Evolutionary conservation across 2,329 filamentous ascomycete species (phyloP), one percentile per base, ranked within the genome.

Genomic region (Talaromyces islandicus): DNA sequence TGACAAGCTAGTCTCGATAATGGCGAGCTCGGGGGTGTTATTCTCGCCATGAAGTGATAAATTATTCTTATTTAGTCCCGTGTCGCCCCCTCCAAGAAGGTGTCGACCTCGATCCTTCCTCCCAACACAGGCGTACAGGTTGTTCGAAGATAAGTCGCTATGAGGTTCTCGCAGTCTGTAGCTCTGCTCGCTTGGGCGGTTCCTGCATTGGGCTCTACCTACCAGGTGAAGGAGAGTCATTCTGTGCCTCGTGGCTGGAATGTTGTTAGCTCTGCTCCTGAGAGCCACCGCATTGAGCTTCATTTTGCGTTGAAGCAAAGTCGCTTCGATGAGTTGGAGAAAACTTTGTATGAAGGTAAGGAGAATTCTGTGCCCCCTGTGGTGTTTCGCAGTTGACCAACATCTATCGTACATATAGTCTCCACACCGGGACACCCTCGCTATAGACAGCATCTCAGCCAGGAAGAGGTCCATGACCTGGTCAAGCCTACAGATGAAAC

Each of bases 171-270:
- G 25, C 48, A n/a, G 17, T 29, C 48, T 52, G 21, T n/a, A 29
- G 48, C 48, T 25, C 48, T 52, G 48, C 48, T 52, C 17, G 48
- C 48, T 52, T 52, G 14, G 14, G 48, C 27, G n/a, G 25, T 29
- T 10, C 48, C 48, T 52, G 48, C 27, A 17, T 29, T 52, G 24
- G 48, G 48, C 21, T 52, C 48, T 29, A n/a, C 24, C 19, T 52
- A 52, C 21, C 48, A 52, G 27, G 48, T 52, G 48, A 52, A 52
- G 48, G 48, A 52, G 48, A 25, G 7, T 29, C 48, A 52, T 19
- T 29, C n/a, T 29, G 48, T 60, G 46, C 58, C 58, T 32, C 25
- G 58, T 38, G 58, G 58, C 32, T 60, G 58, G 58, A 50, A 60
- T 27, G 54, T 50, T 27, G 12, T 60, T 17, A 25, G 52, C 14